A percentile compares a stretch with the other conserved stretches of the same genome.
phyloP scores from a whole-genome alignment of 345 rosid species.

The Clausena lansium region DNA sequence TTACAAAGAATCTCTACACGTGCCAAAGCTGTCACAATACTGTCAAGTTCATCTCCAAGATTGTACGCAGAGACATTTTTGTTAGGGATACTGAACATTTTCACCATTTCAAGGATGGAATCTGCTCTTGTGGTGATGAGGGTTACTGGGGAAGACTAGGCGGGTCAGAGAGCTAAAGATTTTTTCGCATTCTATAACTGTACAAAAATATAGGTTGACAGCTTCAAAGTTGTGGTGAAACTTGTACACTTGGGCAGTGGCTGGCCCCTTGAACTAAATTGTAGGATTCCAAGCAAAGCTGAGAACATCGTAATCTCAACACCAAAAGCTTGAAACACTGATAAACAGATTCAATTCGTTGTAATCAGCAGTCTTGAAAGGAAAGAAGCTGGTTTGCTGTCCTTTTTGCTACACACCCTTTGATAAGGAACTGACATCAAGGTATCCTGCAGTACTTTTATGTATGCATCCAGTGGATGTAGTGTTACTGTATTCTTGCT shows the following conservation, averaged over 20 bases:
- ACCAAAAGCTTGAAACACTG: neutral
- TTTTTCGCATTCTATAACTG: neutral
- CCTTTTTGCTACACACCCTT: neutral
- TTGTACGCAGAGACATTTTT: slow-evolving; percentile 68
- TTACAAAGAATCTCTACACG: slow-evolving; percentile 75
- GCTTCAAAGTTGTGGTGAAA: slow-evolving; percentile 4
- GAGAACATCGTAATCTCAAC: neutral
- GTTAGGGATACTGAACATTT: slow-evolving; percentile 78
- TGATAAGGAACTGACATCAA: neutral
- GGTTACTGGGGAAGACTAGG: slow-evolving; percentile 36
- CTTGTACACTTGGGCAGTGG: neutral
- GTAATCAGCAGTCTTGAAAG: slow-evolving; percentile 2
- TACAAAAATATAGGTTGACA: neutral
- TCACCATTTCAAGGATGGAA: slow-evolving; percentile 78
- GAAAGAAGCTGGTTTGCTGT: neutral
- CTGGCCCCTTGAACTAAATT: slow-evolving; percentile 1
- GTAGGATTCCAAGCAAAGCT: neutral
- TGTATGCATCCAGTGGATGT: neutral
- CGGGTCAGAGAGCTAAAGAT: slow-evolving; percentile 1
- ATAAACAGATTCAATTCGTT: neutral
- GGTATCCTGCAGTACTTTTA: neutral
- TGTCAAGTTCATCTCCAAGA: slow-evolving; percentile 64
- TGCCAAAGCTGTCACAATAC: slow-evolving; percentile 71
- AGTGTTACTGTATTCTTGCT: neutral
- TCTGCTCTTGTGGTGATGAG: slow-evolving; percentile 75